Percentiles rank a stretch among this genome's conserved stretches.
These are phyloP conservation scores for Picea engelmannii DNA, from an alignment of 83 land plant species.

Conservation along the genomic window DNA sequence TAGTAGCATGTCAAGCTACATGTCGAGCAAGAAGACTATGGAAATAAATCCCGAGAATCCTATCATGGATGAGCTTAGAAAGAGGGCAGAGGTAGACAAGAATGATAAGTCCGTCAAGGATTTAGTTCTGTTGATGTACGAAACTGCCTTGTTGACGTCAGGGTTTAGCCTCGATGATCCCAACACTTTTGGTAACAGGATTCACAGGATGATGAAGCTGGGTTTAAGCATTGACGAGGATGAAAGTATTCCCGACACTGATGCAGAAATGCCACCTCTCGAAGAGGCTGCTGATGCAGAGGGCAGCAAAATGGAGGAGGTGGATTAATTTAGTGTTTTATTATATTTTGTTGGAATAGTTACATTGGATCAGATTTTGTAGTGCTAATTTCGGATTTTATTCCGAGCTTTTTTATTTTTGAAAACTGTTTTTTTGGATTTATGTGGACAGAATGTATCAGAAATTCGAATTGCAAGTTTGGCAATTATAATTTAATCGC, in stretches of 20 bases:
- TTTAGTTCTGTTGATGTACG: conserved; percentile 73
- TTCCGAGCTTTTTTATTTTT: too few relatives aligned
- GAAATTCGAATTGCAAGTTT: too few relatives aligned
- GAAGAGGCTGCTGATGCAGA: conserved; percentile 70
- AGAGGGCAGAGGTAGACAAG: conserved; percentile 88
- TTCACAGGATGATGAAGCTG: conserved; percentile 90
- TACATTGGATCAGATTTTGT: too few relatives aligned
- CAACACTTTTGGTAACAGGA: conserved; percentile 77
- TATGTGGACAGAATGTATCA: too few relatives aligned
- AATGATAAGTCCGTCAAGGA: conserved; percentile 93
- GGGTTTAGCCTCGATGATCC: conserved; percentile 60
- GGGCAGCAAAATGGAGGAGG: conserved; percentile 95
- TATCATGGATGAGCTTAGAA: conserved; percentile 78
- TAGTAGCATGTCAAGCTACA: conserved; percentile 53
- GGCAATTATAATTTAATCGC: too few relatives aligned
- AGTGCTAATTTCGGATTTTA: too few relatives aligned
- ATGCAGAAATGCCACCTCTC: conserved; percentile 71
- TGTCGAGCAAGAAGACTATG: conserved; percentile 72
- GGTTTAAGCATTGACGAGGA: conserved; percentile 89
- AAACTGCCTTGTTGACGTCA: conserved; percentile 79
- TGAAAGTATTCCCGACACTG: conserved; percentile 37
- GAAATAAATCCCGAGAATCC: conserved; percentile 65
- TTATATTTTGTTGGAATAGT: too few relatives aligned
- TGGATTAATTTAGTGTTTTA: conserved; percentile 39
- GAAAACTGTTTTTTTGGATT: too few relatives aligned